Percentiles rank a stretch among this genome's conserved stretches.
These are phyloP conservation scores for Solanum aculeatissimum DNA, from an alignment of 305 asterid species.

Conservation along the genomic window DNA sequence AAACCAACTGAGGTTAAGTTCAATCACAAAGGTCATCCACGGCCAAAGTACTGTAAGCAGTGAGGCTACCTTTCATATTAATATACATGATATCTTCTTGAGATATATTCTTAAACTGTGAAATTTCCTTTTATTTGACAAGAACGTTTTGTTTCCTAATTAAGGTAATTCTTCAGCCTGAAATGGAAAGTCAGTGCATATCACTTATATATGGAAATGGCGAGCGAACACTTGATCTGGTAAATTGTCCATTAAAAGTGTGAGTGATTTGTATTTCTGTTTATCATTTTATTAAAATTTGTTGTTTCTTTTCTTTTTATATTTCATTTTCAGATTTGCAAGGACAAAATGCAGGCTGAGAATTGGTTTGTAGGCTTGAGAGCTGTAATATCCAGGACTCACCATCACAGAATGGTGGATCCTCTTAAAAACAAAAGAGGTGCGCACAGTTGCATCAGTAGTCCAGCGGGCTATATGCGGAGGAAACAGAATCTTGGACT, in stretches of 20 bases:
- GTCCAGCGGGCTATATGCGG: constrained; percentile 42
- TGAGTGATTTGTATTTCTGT: background rate
- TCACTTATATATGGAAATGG: constrained; percentile 32
- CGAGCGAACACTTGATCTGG: constrained; percentile 35
- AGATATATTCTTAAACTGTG: background rate
- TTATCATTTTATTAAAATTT: background rate
- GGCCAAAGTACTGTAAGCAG: constrained; percentile 31
- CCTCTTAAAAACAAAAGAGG: constrained; percentile 19
- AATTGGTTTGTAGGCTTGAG: constrained; percentile 37
- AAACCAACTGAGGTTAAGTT: constrained; percentile 29
- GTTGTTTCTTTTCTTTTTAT: background rate
- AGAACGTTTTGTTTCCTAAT: background rate
- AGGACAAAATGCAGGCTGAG: constrained; percentile 37
- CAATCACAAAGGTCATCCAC: constrained; percentile 17
- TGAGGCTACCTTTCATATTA: background rate
- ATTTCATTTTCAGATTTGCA: constrained; percentile 26
- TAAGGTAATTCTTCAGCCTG: constrained; percentile 30
- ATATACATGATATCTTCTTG: background rate
- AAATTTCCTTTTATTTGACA: background rate
- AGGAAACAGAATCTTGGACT: constrained; percentile 33
- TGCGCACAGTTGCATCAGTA: constrained; percentile 35
- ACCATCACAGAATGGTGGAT: constrained; percentile 6
- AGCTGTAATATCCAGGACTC: constrained; percentile 28
- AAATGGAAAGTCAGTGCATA: constrained; percentile 32
- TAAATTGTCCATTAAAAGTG: background rate